Base-by-base conservation (phyloP, 768 basidiomycete genomes). In the Psilocybe tampanensis region DNA sequence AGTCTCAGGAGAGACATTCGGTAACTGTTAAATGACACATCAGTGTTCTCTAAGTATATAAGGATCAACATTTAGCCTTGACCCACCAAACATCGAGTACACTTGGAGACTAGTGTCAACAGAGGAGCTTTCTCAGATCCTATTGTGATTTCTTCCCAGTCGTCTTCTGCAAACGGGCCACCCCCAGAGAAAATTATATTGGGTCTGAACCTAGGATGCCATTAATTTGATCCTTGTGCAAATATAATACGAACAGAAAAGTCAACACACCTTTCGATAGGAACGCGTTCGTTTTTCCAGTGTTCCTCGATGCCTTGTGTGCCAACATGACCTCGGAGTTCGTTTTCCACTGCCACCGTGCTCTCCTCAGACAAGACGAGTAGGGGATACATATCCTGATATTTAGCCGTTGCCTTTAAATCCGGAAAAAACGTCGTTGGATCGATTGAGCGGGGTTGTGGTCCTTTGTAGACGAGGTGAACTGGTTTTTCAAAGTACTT, bases 311-410 rank as follows among this genome's bases (percentile, higher is more conserved):
- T 74, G 3, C 79, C 80, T 66, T 78, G 81, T 55, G 63, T 71
- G 45, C 81, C 82, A 36, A 81, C 76, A 67, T 79, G 74, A 44
- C 64, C 64, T 60, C 76, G 74, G 48, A 84, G 69, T 44, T 79
- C 77, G 52, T 74, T 70, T 61, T 85, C 78, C 32, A 91, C 68
- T 33, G 76, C 76, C 24, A 54, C 66, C 61, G 86, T 76, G 64
- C 85, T 87, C 71, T 92, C 86, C 67, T 87, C 82, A 21, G 86
- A 87, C 23, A 88, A 72, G 6, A 92, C 64, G 32, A 90, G 70
- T 47, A 93, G 63, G 1, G 90, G 90, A 65, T 83, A 92, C 53
- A 82, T 85, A 59, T 92, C 90, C 68, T 91, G 87, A 67, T 80
- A 90, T 56, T 80, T 73, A 4, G 82, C 73, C 13, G 77, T 80